A percentile compares a stretch with the other conserved stretches of the same genome.
These are phyloP conservation scores for Pistacia integerrima DNA, from an alignment of 345 rosid species.

Conservation along the genomic window DNA sequence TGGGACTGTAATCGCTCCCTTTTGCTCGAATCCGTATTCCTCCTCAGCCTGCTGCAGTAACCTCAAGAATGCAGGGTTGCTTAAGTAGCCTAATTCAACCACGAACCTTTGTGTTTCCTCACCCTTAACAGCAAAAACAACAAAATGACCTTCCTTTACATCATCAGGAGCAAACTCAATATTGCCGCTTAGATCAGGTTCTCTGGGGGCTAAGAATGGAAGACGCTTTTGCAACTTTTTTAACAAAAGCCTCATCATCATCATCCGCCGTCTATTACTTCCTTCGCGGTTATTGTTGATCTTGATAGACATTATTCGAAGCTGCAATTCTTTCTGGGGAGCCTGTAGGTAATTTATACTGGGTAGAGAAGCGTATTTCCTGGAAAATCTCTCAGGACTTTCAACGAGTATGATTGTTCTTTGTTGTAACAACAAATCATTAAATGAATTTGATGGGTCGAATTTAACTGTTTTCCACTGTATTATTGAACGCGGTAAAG, in stretches of 20 bases:
- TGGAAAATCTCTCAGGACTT: not conserved
- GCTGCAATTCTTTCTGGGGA: not conserved
- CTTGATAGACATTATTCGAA: not conserved
- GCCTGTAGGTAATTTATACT: not conserved
- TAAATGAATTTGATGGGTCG: not conserved
- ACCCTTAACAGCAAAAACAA: slow-evolving; percentile 39
- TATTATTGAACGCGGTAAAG: too few relatives aligned
- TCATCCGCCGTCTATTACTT: not conserved
- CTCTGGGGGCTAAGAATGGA: slow-evolving; percentile 17
- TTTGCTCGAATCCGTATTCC: slow-evolving; percentile 48
- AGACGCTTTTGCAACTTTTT: not conserved
- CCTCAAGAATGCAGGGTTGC: slow-evolving; percentile 45
- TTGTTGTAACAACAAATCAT: not conserved
- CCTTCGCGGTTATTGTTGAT: not conserved
- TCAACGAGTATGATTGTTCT: not conserved
- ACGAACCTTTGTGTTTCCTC: slow-evolving; percentile 49
- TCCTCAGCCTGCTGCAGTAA: slow-evolving; percentile 50
- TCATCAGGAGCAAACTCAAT: slow-evolving; percentile 27
- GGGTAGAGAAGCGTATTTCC: not conserved
- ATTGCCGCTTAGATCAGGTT: not conserved
- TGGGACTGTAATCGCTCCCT: slow-evolving; percentile 44
- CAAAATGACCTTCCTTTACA: slow-evolving; percentile 52
- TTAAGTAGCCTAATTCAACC: slow-evolving; percentile 41
- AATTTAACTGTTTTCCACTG: too few relatives aligned
- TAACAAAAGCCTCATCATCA: not conserved